Conservation (phyloP, 2,329 filamentous ascomycete species). For the Calonectria pseudoturangicola region DNA sequence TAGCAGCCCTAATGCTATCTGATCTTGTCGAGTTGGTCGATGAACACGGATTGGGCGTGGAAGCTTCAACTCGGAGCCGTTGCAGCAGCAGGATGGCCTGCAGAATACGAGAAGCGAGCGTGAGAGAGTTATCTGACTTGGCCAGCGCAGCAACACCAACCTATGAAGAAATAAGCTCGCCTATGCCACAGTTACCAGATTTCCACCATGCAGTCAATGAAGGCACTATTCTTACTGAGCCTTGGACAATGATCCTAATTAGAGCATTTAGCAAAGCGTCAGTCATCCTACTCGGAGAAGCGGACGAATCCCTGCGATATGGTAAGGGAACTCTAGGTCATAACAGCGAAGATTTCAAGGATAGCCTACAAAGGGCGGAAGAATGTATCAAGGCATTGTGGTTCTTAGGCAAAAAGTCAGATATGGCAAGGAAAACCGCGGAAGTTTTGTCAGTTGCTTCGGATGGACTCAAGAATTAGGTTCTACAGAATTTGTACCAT, state of each 20-base stretch:
- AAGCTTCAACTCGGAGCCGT: constrained; percentile 49
- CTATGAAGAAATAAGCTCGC: constrained; percentile 36
- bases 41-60: constrained; percentile 54
- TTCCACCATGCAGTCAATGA: constrained; percentile 73
- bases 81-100: constrained; percentile 57
- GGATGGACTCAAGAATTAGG: constrained; percentile 30
- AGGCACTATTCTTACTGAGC: constrained; percentile 74
- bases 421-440: constrained; percentile 61
- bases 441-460: constrained; percentile 44
- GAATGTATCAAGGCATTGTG: constrained; percentile 71
- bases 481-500: neutral
- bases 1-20: constrained; percentile 72
- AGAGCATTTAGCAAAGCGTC: constrained; percentile 70
- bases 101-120: constrained; percentile 65
- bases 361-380: constrained; percentile 63
- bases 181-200: constrained; percentile 57
- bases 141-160: constrained; percentile 66
- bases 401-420: constrained; percentile 73
- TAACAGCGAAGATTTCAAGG: constrained; percentile 48
- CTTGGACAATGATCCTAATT: constrained; percentile 75
- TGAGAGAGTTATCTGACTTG: constrained; percentile 67
- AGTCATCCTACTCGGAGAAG: constrained; percentile 59
- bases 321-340: constrained; percentile 45
- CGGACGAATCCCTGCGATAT: constrained; percentile 48
- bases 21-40: constrained; percentile 72